phyloP scores from a whole-genome alignment of 495 filamentous ascomycete species.

The Sphaerosporella brunnea region DNA sequence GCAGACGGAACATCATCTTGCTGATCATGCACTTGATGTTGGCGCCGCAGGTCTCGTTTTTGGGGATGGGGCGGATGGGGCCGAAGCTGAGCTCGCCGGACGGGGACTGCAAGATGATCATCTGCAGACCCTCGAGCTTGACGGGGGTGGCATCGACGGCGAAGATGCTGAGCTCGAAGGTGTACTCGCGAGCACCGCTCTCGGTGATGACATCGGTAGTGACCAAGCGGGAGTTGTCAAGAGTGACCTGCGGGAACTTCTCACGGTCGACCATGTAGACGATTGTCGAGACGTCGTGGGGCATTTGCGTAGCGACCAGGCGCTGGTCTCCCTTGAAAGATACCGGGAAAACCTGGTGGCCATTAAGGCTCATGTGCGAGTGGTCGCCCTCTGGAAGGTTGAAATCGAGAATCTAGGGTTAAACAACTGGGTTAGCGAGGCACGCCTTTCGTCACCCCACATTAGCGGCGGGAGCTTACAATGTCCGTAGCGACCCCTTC shows the following conservation, averaged over 20 bases:
- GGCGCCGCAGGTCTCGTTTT: background rate
- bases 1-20: slow-evolving; percentile 1
- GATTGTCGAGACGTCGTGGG: background rate
- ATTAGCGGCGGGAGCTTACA: background rate
- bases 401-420: slow-evolving; percentile 1
- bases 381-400: background rate
- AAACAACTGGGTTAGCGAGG: background rate
- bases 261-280: background rate
- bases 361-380: background rate
- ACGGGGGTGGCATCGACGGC: background rate
- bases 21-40: slow-evolving; percentile 4
- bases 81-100: background rate
- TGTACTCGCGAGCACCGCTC: background rate
- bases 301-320: background rate
- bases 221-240: slow-evolving; percentile 2
- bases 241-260: background rate
- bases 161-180: slow-evolving; percentile 1
- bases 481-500: background rate
- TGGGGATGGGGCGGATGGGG: background rate
- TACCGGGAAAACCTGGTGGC: background rate
- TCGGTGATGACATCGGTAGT: background rate
- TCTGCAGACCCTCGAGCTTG: background rate
- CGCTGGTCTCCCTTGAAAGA: background rate
- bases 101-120: background rate
- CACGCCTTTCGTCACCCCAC: background rate